These are phyloP conservation scores for Penicillium capsulatum DNA, from an alignment of 2,329 filamentous ascomycete genomes.

Conservation along the genomic window DNA sequence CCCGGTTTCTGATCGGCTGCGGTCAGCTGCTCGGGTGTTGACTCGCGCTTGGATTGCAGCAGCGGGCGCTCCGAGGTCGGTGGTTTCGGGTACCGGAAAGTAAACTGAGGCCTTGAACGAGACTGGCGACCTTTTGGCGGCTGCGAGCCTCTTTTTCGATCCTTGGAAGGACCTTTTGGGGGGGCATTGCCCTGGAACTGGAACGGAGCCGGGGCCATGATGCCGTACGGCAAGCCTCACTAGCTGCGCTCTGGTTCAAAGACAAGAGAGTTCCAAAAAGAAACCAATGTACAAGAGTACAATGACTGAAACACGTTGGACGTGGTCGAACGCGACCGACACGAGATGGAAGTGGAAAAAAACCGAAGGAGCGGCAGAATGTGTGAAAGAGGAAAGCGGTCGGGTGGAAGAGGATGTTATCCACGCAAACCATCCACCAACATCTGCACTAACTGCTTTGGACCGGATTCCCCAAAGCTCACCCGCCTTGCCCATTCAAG, in stretches of 20 bases:
- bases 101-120: slow-evolving; percentile 33
- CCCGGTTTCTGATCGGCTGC: slow-evolving; percentile 23
- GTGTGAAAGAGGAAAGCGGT: slow-evolving; percentile 7
- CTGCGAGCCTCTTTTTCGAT: slow-evolving; percentile 8
- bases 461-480: slow-evolving; percentile 56
- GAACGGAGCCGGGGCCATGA: slow-evolving; percentile 3
- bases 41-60: slow-evolving; percentile 32
- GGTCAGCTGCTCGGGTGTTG: slow-evolving; percentile 35
- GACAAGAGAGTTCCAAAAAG: too few relatives aligned
- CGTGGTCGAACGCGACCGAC: too few relatives aligned
- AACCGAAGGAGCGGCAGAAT: slow-evolving; percentile 3
- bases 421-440: slow-evolving; percentile 24
- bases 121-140: slow-evolving; percentile 13
- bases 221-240: too few relatives aligned
- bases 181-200: slow-evolving; percentile 13
- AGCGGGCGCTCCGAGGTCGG: slow-evolving; percentile 38
- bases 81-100: slow-evolving; percentile 33
- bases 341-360: slow-evolving; percentile 13
- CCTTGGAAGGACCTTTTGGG: neutral
- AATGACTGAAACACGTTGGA: too few relatives aligned
- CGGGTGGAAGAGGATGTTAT: neutral
- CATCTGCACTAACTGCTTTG: slow-evolving; percentile 26
- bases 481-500: slow-evolving; percentile 60
- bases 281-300: too few relatives aligned
- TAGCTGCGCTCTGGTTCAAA: too few relatives aligned